Evolutionary conservation across 768 basidiomycete species (phyloP).

Genomic region (Nevesoporus exiguus): DNA sequence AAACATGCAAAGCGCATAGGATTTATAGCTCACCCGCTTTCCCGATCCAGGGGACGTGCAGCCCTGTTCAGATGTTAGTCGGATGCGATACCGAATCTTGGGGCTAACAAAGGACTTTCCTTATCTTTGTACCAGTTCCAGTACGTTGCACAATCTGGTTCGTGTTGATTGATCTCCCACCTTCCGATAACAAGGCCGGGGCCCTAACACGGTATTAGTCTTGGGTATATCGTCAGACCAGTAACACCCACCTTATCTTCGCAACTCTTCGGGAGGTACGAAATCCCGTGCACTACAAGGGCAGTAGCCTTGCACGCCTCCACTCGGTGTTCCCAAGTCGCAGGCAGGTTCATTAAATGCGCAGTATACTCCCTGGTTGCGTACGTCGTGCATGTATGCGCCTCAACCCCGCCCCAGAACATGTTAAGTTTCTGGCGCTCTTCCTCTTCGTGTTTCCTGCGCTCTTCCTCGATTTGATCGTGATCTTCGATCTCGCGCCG

Average conservation of each 20-base stretch:
- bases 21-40: conserved; percentile 17
- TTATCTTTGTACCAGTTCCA: conserved; percentile 31
- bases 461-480: conserved; percentile 12
- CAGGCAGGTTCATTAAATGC: conserved; percentile 26
- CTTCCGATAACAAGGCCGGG: conserved; percentile 20
- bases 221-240: background rate
- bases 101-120: conserved; percentile 9
- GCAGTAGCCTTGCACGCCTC: conserved; percentile 27
- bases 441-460: conserved; percentile 18
- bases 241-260: conserved; percentile 17
- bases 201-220: conserved; percentile 11
- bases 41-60: conserved; percentile 23
- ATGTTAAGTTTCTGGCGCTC: conserved; percentile 29
- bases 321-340: conserved; percentile 18
- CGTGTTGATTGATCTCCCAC: conserved; percentile 26
- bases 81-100: no score
- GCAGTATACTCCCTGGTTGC: conserved; percentile 30
- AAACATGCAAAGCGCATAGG: background rate
- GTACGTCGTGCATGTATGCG: conserved; percentile 24
- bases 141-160: conserved; percentile 27
- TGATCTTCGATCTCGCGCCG: conserved; percentile 20
- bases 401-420: conserved; percentile 18
- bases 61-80: conserved; percentile 10
- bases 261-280: conserved; percentile 17
- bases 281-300: conserved; percentile 22